Percentiles rank a stretch among this genome's conserved stretches.
Evolutionary conservation across 139 green algal genomes (phyloP).

Genomic region (Chlamydomonas incerta): DNA sequence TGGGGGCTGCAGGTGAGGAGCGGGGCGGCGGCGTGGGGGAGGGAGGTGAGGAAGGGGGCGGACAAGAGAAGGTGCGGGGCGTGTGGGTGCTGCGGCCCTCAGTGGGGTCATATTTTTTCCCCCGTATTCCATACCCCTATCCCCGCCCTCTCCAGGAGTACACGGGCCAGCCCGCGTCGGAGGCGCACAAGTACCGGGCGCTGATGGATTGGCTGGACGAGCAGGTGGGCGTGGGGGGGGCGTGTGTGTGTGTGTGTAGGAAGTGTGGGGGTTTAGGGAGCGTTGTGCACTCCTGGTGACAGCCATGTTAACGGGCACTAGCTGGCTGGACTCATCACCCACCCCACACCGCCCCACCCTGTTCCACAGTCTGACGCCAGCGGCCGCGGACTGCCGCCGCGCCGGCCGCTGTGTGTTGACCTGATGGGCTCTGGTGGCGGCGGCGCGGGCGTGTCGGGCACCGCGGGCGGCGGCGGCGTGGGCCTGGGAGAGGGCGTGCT

Average conservation of each 20-base stretch:
- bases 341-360: too few relatives aligned
- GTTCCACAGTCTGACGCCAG: too few relatives aligned
- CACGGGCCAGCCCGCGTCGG: neutral
- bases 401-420: constrained; percentile 22
- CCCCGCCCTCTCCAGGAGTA: constrained; percentile 20
- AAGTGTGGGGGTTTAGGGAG: too few relatives aligned
- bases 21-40: neutral
- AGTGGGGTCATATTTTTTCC: too few relatives aligned
- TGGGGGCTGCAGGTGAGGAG: constrained; percentile 33
- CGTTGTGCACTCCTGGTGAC: too few relatives aligned
- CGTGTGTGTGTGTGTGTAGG: too few relatives aligned
- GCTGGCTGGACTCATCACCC: too few relatives aligned
- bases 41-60: neutral
- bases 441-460: constrained; percentile 7
- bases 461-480: constrained; percentile 11
- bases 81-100: too few relatives aligned
- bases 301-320: too few relatives aligned
- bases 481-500: constrained; percentile 26
- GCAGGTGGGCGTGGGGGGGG: constrained; percentile 1
- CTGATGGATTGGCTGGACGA: constrained; percentile 38
- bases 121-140: too few relatives aligned
- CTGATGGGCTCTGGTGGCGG: neutral
- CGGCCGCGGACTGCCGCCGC: neutral
- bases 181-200: constrained; percentile 34
- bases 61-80: too few relatives aligned